Evolutionary conservation across 1,284 basidiomycete genomes (phyloP).

Genomic region (Xerocomus subilludens): DNA sequence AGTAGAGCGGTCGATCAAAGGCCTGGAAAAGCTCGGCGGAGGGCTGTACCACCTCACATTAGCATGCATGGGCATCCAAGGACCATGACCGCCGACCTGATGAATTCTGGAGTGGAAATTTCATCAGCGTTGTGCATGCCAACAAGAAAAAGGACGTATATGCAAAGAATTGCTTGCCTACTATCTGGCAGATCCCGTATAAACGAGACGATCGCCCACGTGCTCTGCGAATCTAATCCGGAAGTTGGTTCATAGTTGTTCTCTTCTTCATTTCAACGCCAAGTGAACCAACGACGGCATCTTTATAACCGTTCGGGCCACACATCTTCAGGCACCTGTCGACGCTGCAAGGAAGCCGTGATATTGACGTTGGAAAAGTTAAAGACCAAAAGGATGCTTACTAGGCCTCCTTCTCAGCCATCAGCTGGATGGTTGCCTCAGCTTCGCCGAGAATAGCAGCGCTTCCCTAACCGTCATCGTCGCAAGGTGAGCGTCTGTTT

Average conservation of each 20-base stretch:
- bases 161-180: conserved; percentile 80
- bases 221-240: conserved; percentile 89
- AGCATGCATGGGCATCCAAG: background rate
- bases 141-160: conserved; percentile 61
- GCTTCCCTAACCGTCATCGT: conserved; percentile 87
- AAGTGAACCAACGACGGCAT: conserved; percentile 81
- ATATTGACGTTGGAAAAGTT: background rate
- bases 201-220: conserved; percentile 87
- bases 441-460: conserved; percentile 81
- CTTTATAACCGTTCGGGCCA: conserved; percentile 75
- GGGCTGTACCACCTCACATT: conserved; percentile 63
- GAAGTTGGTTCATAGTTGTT: conserved; percentile 81
- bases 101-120: conserved; percentile 35
- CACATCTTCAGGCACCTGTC: conserved; percentile 84
- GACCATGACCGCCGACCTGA: conserved; percentile 34
- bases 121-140: background rate
- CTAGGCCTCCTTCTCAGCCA: conserved; percentile 83
- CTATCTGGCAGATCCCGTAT: conserved; percentile 83
- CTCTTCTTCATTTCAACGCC: conserved; percentile 84
- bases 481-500: conserved; percentile 82
- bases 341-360: conserved; percentile 59
- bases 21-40: conserved; percentile 75
- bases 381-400: conserved; percentile 49
- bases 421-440: conserved; percentile 79
- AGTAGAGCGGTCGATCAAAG: conserved; percentile 74